phyloP scores from a whole-genome alignment of 345 rosid species.

The Firmiana major region DNA sequence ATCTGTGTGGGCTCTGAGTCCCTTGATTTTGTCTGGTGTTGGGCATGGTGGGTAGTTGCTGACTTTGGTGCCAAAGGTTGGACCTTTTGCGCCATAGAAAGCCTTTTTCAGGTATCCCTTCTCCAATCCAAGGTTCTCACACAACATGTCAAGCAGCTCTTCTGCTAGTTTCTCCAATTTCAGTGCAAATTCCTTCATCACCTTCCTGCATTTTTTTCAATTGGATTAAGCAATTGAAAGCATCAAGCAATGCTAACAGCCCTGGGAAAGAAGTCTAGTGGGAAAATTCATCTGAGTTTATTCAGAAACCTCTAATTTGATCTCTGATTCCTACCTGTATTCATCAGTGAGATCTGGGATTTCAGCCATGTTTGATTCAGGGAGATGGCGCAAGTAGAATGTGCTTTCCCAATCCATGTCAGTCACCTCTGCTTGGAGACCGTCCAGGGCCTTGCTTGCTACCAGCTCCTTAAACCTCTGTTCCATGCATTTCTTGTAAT shows the following conservation, averaged over 20 bases:
- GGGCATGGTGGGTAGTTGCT: conserved; percentile 98
- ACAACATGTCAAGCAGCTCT: conserved; percentile 66
- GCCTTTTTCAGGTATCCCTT: conserved; percentile 69
- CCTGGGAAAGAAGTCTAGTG: background rate
- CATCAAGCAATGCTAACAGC: background rate
- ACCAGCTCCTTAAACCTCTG: conserved; percentile 76
- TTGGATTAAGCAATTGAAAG: background rate
- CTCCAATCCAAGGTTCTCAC: conserved; percentile 86
- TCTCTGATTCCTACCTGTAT: conserved; percentile 47
- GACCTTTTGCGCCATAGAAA: conserved; percentile 62
- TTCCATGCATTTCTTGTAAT: conserved; percentile 85
- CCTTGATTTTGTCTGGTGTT: conserved; percentile 80
- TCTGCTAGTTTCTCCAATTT: conserved; percentile 80
- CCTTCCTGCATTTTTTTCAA: conserved; percentile 35
- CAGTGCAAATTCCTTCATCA: conserved; percentile 69
- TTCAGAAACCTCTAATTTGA: background rate
- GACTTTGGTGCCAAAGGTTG: conserved; percentile 90
- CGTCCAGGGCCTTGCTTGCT: conserved; percentile 59
- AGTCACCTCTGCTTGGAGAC: conserved; percentile 52
- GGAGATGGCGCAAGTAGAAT: conserved; percentile 70
- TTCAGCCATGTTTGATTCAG: conserved; percentile 55
- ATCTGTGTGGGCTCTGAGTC: conserved; percentile 93
- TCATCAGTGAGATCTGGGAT: conserved; percentile 74
- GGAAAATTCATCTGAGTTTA: background rate
- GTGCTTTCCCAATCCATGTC: conserved; percentile 97